Conservation (phyloP, 306 rosid species). For the Inga oerstediana region DNA sequence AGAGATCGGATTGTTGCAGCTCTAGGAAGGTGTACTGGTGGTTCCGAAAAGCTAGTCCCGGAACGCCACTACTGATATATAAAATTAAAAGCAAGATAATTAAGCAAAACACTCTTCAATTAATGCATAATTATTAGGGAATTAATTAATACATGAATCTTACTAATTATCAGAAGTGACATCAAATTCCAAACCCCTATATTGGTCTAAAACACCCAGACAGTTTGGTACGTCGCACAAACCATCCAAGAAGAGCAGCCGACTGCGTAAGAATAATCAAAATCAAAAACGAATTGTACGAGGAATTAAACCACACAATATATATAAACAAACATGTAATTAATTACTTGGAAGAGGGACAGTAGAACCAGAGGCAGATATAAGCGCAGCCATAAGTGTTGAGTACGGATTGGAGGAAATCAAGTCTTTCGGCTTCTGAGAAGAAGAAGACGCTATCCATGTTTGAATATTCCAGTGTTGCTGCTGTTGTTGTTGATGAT, state of each 20-base stretch:
- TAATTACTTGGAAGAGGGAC: constrained; percentile 45
- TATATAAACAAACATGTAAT: no score
- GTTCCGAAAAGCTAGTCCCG: constrained; percentile 69
- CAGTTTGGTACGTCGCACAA: constrained; percentile 36
- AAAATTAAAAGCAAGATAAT: not conserved
- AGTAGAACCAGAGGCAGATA: constrained; percentile 59
- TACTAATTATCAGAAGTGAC: constrained; percentile 43
- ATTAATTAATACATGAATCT: not conserved
- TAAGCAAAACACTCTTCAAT: not conserved
- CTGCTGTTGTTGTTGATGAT: not conserved
- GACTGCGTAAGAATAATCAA: constrained; percentile 23
- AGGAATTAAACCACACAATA: not conserved
- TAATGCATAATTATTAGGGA: not conserved
- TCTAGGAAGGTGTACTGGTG: constrained; percentile 46
- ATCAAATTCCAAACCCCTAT: constrained; percentile 28
- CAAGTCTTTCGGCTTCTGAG: constrained; percentile 38
- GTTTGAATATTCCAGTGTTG: no score
- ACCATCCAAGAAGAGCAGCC: constrained; percentile 50
- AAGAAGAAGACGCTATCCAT: constrained; percentile 52
- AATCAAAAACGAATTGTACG: not conserved
- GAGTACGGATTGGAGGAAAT: constrained; percentile 41
- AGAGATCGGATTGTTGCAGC: constrained; percentile 66
- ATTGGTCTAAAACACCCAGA: constrained; percentile 46
- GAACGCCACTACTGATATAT: constrained; percentile 52
- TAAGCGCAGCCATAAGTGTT: constrained; percentile 51